These are phyloP conservation scores for Extremus antarcticus DNA, from an alignment of 495 filamentous ascomycete species.

Conservation along the genomic window DNA sequence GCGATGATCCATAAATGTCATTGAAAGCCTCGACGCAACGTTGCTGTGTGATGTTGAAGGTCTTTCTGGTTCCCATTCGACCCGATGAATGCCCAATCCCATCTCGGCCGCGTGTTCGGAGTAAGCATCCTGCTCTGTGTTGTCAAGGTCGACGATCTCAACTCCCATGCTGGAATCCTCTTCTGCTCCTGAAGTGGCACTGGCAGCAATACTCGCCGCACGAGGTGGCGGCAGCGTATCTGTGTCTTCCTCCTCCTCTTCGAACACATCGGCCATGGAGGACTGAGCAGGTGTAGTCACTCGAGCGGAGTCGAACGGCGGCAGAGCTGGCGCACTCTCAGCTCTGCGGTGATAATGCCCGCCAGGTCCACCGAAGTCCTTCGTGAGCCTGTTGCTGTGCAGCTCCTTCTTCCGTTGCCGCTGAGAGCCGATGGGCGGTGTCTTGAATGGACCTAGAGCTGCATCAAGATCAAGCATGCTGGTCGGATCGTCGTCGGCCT, in stretches of 20 bases:
- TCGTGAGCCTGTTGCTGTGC: slow-evolving; percentile 75
- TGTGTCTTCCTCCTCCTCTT: slow-evolving; percentile 81
- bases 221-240: slow-evolving; percentile 16
- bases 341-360: slow-evolving; percentile 85
- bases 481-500: slow-evolving; percentile 51
- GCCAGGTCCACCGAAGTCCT: slow-evolving; percentile 66
- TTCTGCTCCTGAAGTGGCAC: slow-evolving; percentile 12
- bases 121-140: slow-evolving; percentile 12
- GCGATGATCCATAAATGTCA: slow-evolving; percentile 23
- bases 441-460: slow-evolving; percentile 87
- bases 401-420: slow-evolving; percentile 57
- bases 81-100: slow-evolving; percentile 24
- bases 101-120: slow-evolving; percentile 32
- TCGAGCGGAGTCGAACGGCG: slow-evolving; percentile 56
- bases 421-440: slow-evolving; percentile 43
- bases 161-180: slow-evolving; percentile 33
- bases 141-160: slow-evolving; percentile 36
- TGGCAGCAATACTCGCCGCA: not conserved
- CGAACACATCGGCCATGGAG: slow-evolving; percentile 80
- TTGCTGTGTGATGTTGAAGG: slow-evolving; percentile 10
- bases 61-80: slow-evolving; percentile 25
- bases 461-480: slow-evolving; percentile 91
- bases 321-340: slow-evolving; percentile 85
- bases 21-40: slow-evolving; percentile 22
- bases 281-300: slow-evolving; percentile 31